A percentile compares a stretch with the other conserved stretches of the same genome.
phyloP scores from a whole-genome alignment of 2,329 filamentous ascomycete species.

The Talaromyces sp. region DNA sequence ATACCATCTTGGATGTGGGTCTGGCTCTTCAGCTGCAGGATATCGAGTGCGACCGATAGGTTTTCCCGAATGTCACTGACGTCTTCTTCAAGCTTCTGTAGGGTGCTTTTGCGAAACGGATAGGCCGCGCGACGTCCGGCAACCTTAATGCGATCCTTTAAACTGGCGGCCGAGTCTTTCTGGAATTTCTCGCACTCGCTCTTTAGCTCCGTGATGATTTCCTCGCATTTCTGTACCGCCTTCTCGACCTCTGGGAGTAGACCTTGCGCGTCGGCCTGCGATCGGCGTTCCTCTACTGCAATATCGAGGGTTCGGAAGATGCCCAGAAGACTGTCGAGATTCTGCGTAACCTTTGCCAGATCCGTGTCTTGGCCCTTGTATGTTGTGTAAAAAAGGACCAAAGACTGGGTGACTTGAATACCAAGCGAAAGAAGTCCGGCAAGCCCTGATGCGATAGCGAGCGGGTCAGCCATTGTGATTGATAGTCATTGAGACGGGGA shows the following conservation, averaged over 20 bases:
- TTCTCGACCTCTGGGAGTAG: conserved; percentile 8
- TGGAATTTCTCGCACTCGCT: conserved; percentile 9
- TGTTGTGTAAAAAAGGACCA: conserved; percentile 39
- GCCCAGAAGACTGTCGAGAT: conserved; percentile 5
- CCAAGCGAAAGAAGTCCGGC: conserved; percentile 43
- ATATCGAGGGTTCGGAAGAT: conserved; percentile 3
- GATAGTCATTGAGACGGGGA: neutral
- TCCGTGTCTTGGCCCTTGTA: conserved; percentile 31
- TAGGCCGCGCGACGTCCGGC: conserved; percentile 21
- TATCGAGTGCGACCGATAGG: conserved; percentile 34
- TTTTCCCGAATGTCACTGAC: conserved; percentile 36
- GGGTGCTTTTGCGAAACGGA: conserved; percentile 39
- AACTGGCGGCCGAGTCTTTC: neutral
- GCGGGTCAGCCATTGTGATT: conserved; percentile 28
- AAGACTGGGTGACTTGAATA: conserved; percentile 36
- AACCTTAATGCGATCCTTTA: conserved; percentile 6
- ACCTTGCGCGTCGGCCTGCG: neutral
- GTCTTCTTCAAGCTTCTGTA: conserved; percentile 44
- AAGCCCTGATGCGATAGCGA: conserved; percentile 31
- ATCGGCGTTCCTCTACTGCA: neutral
- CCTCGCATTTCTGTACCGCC: neutral
- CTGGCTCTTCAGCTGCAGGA: conserved; percentile 28
- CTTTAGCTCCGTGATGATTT: conserved; percentile 7
- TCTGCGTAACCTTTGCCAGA: conserved; percentile 20
- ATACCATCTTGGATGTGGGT: conserved; percentile 5